Percentiles rank a stretch among this genome's conserved stretches.
phyloP scores from a whole-genome alignment of 2,329 filamentous ascomycete genomes.

The Colletotrichum zoysiae region DNA sequence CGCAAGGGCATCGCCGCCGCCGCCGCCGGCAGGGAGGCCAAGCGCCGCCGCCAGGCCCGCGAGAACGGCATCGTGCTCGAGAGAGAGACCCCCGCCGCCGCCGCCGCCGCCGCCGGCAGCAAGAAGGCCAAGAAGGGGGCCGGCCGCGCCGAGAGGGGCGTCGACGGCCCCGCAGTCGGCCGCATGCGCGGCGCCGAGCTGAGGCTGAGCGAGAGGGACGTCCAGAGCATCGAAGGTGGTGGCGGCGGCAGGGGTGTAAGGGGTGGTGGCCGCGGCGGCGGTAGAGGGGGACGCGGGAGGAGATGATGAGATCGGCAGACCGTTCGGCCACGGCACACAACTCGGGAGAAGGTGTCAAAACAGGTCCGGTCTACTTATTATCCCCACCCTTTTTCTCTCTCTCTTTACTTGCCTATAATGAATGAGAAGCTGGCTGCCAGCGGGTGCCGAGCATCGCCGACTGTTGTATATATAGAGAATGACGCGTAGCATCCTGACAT shows the following conservation, averaged over 20 bases:
- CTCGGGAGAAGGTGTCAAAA: background rate
- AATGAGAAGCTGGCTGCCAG: background rate
- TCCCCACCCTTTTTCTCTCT: background rate
- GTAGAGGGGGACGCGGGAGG: conserved; percentile 50
- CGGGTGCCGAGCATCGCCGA: background rate
- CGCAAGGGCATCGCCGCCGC: conserved; percentile 86
- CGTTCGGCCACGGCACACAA: background rate
- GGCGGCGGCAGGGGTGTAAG: conserved; percentile 48
- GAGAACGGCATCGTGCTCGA: conserved; percentile 95
- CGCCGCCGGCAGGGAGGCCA: conserved; percentile 73
- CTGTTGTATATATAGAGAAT: background rate
- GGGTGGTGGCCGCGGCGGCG: conserved; percentile 57
- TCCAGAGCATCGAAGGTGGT: conserved; percentile 75
- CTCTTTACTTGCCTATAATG: background rate
- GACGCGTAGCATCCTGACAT: background rate
- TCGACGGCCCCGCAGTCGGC: conserved; percentile 84
- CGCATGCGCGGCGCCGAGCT: conserved; percentile 84
- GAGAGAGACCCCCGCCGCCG: conserved; percentile 50
- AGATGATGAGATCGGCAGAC: background rate
- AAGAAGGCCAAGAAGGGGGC: conserved; percentile 56
- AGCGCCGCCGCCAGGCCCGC: conserved; percentile 80
- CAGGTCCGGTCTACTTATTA: background rate
- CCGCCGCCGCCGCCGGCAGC: conserved; percentile 27
- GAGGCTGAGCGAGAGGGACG: conserved; percentile 81
- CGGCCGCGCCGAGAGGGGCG: conserved; percentile 65